Evolutionary conservation across 441 rosid species (phyloP), one percentile per base, ranked within the genome.

Genomic region (Melianthus villosus): DNA sequence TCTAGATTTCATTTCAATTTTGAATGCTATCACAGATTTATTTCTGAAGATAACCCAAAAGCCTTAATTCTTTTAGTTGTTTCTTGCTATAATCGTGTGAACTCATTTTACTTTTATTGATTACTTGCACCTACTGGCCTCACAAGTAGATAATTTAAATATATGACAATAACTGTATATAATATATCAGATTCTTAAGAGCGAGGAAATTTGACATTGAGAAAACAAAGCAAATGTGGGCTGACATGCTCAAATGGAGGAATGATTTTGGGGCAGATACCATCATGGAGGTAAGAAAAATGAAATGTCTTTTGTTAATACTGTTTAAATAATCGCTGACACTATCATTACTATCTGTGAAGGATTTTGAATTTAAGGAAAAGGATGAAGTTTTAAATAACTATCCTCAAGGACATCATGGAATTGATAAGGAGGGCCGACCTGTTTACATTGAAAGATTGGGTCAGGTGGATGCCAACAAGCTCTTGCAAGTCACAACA

Each of bases 331-430:
- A n/a, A n/a, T n/a, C n/a, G n/a, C n/a, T n/a, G n/a, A n/a, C n/a
- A n/a, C n/a, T n/a, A 51, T 47, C 9, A 6, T 3, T 39, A 11
- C 28, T 18, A 33, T 30, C 31, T 25, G 23, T 30, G 3, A 27
- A 77, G 82, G 87, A 74, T 3, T 72, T 69, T 37, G 80, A 69
- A 6, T 79, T 63, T 46, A 16, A 68, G 50, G 99, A 91, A 54
- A 44, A 63, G 0, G 73, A 78, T 33, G 75, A 82, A 61, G 94
- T 91, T 20, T 16, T 82, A 0, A 69, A 79, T 50, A 56, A 82
- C 60, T 91, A 91, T 65, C 99, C 94, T 1, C 96, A 91, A 62
- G 94, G 94, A 45, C 67, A 91, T 53, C 96, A 85, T 34, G 93
- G 96, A 18, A 71, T 79, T 13, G 94, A 85, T 40, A 82, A 82